Conservation (phyloP, 2,329 filamentous ascomycete species). For the Cryoendolithus antarcticus region DNA sequence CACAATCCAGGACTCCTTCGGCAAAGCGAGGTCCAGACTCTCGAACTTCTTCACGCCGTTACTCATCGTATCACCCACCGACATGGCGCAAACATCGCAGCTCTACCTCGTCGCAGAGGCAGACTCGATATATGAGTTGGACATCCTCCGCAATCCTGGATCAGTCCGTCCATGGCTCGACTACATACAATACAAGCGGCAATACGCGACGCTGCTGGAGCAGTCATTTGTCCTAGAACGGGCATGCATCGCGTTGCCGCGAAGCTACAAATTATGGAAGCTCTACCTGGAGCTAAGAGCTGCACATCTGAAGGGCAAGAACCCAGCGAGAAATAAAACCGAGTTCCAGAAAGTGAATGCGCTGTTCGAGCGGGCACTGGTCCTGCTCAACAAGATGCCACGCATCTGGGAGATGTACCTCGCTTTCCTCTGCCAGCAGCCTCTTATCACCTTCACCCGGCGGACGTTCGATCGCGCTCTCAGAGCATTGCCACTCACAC, state of each 20-base stretch:
- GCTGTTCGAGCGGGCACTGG: slow-evolving; percentile 82
- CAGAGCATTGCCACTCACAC: slow-evolving; percentile 80
- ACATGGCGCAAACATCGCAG: slow-evolving; percentile 13
- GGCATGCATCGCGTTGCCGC: slow-evolving; percentile 75
- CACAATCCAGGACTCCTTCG: slow-evolving; percentile 4
- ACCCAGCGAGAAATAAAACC: slow-evolving; percentile 62
- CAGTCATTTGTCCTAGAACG: slow-evolving; percentile 82
- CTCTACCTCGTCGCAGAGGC: slow-evolving; percentile 55
- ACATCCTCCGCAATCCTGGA: slow-evolving; percentile 72
- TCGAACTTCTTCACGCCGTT: too few species aligned
- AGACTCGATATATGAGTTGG: slow-evolving; percentile 93
- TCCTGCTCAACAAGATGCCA: slow-evolving; percentile 97
- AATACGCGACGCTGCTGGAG: slow-evolving; percentile 73
- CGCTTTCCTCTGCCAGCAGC: slow-evolving; percentile 77
- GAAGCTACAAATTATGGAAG: slow-evolving; percentile 98
- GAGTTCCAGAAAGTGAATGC: slow-evolving; percentile 92
- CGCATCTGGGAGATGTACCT: slow-evolving; percentile 98
- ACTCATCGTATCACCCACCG: too few species aligned
- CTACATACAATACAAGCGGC: slow-evolving; percentile 82
- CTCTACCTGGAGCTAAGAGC: slow-evolving; percentile 81
- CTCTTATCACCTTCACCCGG: slow-evolving; percentile 75
- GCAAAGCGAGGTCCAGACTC: too few species aligned
- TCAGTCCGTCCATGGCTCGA: slow-evolving; percentile 90
- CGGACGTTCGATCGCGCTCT: slow-evolving; percentile 86
- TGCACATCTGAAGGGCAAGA: slow-evolving; percentile 55